Conservation (phyloP, 148 eudicot genomes). For the Chenopodium suecicum region DNA sequence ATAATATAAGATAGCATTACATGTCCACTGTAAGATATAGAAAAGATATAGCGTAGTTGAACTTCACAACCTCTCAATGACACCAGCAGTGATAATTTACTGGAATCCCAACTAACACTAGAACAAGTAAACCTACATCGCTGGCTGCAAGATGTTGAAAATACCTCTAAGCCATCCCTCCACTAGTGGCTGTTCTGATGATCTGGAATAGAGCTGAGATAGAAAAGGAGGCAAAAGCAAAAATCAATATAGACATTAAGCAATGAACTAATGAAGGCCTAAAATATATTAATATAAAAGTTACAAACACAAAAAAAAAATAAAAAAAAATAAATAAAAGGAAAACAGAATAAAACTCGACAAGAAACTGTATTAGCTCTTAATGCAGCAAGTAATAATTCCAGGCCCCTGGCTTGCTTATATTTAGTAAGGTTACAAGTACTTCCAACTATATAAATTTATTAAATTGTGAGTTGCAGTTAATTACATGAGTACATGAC, state of each 20-base stretch:
- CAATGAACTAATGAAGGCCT: background rate
- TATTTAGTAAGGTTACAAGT: too few species aligned
- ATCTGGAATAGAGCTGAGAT: constrained; percentile 60
- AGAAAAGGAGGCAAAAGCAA: background rate
- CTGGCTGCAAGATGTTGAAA: background rate
- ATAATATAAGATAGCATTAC: background rate
- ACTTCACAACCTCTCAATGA: background rate
- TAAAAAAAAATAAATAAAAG: background rate
- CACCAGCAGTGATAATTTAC: background rate
- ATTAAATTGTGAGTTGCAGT: too few species aligned
- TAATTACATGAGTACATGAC: too few species aligned
- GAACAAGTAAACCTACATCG: background rate
- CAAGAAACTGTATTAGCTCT: background rate
- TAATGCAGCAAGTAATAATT: too few species aligned
- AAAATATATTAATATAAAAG: too few species aligned
- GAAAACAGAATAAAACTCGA: background rate
- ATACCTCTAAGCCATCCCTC: constrained; percentile 40
- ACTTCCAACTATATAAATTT: too few species aligned
- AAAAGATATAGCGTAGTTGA: background rate
- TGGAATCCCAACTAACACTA: background rate
- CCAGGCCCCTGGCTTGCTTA: too few species aligned
- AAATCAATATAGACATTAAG: background rate
- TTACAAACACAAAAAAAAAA: background rate
- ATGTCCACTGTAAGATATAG: background rate
- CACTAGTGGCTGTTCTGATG: constrained; percentile 55